Evolutionary conservation across 2,329 filamentous ascomycete genomes (phyloP), one percentile per base, ranked within the genome.

Genomic region (Mariannaea elegans): DNA sequence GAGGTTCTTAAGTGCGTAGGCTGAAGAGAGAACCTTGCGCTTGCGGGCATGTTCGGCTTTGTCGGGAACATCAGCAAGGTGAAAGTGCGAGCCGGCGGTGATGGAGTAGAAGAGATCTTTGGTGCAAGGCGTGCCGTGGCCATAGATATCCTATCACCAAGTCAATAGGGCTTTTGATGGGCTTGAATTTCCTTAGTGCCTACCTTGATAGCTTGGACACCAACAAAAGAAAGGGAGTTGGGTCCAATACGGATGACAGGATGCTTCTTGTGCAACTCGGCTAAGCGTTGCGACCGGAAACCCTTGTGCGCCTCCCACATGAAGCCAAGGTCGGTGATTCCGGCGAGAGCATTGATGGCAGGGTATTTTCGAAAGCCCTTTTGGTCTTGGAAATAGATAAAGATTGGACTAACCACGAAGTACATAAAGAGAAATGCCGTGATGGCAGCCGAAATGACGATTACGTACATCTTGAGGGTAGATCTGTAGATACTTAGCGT

Each of bases 1-100:
- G 1, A 85, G 78, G 61, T 84, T 84, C 71, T 83, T 83, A 46
- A 83, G 65, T 0, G 83, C 82, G 53, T 84, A 85, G 1, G 83
- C 82, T 0, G 77, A 77, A 3, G 81, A 80, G 2, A 86, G 70
- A 1, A 83, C 75, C 58, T 81, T 81, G 27, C 83, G 78, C 70
- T 85, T 85, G 13, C 79, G 74, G 3, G 79, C 75, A 61, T 86
- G 84, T 8, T 85, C 82, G 12, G 73, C 69, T 70, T 82, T 82
- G 65, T 85, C 81, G 10, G 81, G 66, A 3, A 83, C 81, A 66
- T 85, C 82, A 18, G 81, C 81, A 2, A 86, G 77, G 58, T 85
- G 80, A 63, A 73, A 80, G 67, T 85, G 82, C 0, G 78, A 76
- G 3, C 82, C 82, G 1, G 82, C 73, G 0, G 77, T 74, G 31